Evolutionary conservation across 768 basidiomycete genomes (phyloP), one percentile per base, ranked within the genome.

Genomic region (Leccinum rimulosum): DNA sequence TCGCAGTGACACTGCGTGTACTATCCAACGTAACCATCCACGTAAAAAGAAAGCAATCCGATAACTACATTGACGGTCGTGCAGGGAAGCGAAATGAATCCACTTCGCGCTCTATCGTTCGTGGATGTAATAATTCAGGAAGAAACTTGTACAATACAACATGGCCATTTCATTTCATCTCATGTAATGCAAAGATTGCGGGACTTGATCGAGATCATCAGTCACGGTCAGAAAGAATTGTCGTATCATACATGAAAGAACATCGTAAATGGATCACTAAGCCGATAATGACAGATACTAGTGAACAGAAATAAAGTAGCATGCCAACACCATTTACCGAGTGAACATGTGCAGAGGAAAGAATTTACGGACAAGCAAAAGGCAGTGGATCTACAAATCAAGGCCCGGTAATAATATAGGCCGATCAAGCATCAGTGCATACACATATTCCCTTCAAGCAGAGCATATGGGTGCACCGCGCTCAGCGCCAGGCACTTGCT

Each of bases 401-500:
- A 14, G 47, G 11, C 31, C 50, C 19, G 36, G 38, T 40, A 40
- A 35, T 48, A n/a, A 10, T 28, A 38, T 27, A 52, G 53, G 15
- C 55, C 22, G 14, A 59, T 36, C 31, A 31, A 38, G 25, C 25
- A 51, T 15, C n/a, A n/a, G 43, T 27, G 12, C 52, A 6, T 33
- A 33, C 11, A 33, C 33, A 12, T 43, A 25, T 28, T 33, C n/a
- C 25, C 19, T 45, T 2, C 31, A 3, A 61, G 38, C 51, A 47
- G 47, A 15, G 38, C 14, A 30, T 3, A 35, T 51, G 9, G 38
- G 2, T 25, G 50, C 55, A 40, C 36, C 45, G 38, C 35, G 36
- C 56, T 66, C 47, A 64, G 47, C 59, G 53, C 62, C 59, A 50
- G 48, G 52, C 52, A 36, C 55, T 47, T 36, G 67, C 64, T 12